Base-by-base conservation (phyloP, 1,284 basidiomycete genomes). In the Trichosporon faecale region DNA sequence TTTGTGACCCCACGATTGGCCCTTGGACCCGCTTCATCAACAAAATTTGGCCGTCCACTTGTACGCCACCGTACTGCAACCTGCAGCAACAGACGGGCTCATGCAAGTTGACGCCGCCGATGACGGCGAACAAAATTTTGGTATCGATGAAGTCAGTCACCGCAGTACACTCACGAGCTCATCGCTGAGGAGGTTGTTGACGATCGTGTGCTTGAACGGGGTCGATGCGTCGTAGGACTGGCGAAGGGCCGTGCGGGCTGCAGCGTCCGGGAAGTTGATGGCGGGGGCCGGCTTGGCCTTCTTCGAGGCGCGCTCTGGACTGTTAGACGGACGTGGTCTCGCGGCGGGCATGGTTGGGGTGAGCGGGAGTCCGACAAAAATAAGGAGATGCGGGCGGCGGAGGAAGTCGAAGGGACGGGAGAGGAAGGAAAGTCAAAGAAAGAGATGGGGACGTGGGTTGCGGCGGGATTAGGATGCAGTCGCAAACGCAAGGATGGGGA, bases 171-270 rank as follows among this genome's bases (percentile, higher is more conserved):
- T 85, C 68, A 96, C 87, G 33, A 97, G 86, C 23, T 91, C 90
- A 76, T 96, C 91, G 77, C 91, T 89, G 84, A 98, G 91, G 29
- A 99, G 87, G 73, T 90, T 89, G 64, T 91, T 88, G 65, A 98
- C 87, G 68, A 94, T 86, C 33, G 89, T 90, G 83, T 97, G 91
- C 82, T 91, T 92, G 87, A 91, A 98, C 0, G 95, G 95, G 67
- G 86, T 80, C 73, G 86, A 90, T 5, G 83, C 75, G 8, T 83
- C 77, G 82, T 96, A 95, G 64, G 84, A 83, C 7, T 85, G 69
- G 18, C 74, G 69, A 31, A 81, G 72, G 3, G 68, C 69, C 5
- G 69, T 65, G 29, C 79, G 68, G 14, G 67, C 67, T 8, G 71
- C 66, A 14, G 68, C 70, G 6, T 73, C 67, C 0, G 79, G 79